Evolutionary conservation across 495 filamentous ascomycete species (phyloP).

Genomic region (Penicillium odoratum): DNA sequence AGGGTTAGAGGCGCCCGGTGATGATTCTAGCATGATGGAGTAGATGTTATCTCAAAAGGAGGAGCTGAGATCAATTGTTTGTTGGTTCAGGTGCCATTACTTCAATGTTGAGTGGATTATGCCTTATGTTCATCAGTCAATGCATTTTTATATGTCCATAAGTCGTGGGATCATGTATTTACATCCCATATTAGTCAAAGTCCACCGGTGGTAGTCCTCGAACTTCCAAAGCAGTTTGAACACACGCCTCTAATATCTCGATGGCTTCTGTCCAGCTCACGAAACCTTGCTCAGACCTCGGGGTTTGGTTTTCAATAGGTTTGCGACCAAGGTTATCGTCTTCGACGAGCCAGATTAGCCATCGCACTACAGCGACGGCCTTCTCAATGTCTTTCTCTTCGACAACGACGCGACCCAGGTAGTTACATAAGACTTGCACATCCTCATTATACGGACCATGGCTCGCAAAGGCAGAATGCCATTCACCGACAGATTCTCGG

Average conservation of each 20-base stretch:
- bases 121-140: not conserved
- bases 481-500: slow-evolving; percentile 60
- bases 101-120: too few species aligned
- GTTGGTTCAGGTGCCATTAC: too few species aligned
- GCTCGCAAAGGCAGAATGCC: slow-evolving; percentile 63
- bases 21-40: too few species aligned
- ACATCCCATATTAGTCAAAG: slow-evolving; percentile 1
- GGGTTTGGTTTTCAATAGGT: slow-evolving; percentile 7
- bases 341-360: slow-evolving; percentile 71
- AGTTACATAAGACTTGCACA: slow-evolving; percentile 66
- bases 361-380: slow-evolving; percentile 63
- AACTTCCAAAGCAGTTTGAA: slow-evolving; percentile 59
- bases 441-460: slow-evolving; percentile 77
- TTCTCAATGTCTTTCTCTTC: slow-evolving; percentile 79
- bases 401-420: slow-evolving; percentile 64
- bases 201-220: slow-evolving; percentile 59
- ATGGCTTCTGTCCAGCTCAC: slow-evolving; percentile 55
- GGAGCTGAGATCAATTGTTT: too few species aligned
- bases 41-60: too few species aligned
- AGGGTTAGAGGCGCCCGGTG: too few species aligned
- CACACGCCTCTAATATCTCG: slow-evolving; percentile 51
- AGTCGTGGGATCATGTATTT: not conserved
- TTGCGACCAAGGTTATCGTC: slow-evolving; percentile 33
- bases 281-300: slow-evolving; percentile 15
- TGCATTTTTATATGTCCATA: not conserved